Conservation (phyloP, 495 filamentous ascomycete genomes). For the Aeminium ludgeri region DNA sequence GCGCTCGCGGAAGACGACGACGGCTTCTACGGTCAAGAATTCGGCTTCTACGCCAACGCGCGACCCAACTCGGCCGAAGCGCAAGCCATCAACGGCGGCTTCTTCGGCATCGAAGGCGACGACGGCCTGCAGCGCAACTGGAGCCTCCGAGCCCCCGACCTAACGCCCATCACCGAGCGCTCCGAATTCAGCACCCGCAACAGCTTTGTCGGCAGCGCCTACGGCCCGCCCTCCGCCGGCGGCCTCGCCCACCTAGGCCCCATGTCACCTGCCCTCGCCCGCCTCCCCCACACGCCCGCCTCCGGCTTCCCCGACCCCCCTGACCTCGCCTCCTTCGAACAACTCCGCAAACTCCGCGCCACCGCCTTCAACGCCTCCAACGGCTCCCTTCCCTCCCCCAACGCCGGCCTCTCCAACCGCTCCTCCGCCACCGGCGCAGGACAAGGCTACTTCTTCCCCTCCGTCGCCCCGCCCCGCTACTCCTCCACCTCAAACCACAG, state of each 20-base stretch:
- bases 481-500: background rate
- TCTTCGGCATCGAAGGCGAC: slow-evolving; percentile 57
- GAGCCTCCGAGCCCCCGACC: slow-evolving; percentile 67
- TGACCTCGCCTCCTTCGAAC: slow-evolving; percentile 54
- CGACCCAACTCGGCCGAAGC: slow-evolving; percentile 25
- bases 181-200: slow-evolving; percentile 94
- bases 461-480: background rate
- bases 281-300: slow-evolving; percentile 25
- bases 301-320: slow-evolving; percentile 41
- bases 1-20: slow-evolving; percentile 82
- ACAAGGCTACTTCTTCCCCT: background rate
- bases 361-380: slow-evolving; percentile 71
- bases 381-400: slow-evolving; percentile 42
- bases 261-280: no score
- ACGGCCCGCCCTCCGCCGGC: slow-evolving; percentile 21
- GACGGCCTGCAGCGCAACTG: slow-evolving; percentile 46
- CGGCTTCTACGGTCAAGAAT: slow-evolving; percentile 89
- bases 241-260: no score
- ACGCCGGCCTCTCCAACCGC: slow-evolving; percentile 18
- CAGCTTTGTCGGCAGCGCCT: slow-evolving; percentile 47
- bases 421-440: background rate
- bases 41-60: slow-evolving; percentile 76
- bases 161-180: slow-evolving; percentile 91
- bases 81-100: slow-evolving; percentile 50
- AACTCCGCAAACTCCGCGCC: slow-evolving; percentile 53